phyloP scores from a whole-genome alignment of 2,329 filamentous ascomycete genomes.

The Talaromyces sp. region DNA sequence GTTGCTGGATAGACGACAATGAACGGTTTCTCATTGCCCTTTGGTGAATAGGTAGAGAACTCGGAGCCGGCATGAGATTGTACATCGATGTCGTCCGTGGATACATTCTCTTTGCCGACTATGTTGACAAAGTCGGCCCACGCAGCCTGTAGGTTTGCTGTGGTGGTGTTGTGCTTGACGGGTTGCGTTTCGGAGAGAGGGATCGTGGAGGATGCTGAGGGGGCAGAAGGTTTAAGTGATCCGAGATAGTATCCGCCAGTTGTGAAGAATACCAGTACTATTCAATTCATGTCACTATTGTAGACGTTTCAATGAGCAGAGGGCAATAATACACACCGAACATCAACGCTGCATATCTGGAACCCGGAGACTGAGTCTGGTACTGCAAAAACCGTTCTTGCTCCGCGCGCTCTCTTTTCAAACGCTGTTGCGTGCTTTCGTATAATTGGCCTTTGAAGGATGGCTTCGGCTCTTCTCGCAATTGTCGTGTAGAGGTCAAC shows the following conservation, averaged over 20 bases:
- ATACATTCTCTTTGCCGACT: slow-evolving; percentile 59
- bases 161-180: slow-evolving; percentile 52
- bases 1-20: slow-evolving; percentile 68
- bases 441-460: slow-evolving; percentile 59
- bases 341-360: slow-evolving; percentile 35
- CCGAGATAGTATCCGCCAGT: slow-evolving; percentile 54
- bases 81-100: slow-evolving; percentile 51
- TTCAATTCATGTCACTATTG: slow-evolving; percentile 13
- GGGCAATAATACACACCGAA: slow-evolving; percentile 28
- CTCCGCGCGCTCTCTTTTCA: slow-evolving; percentile 55
- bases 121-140: slow-evolving; percentile 60
- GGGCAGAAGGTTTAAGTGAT: slow-evolving; percentile 43
- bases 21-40: slow-evolving; percentile 42
- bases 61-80: slow-evolving; percentile 57
- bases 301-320: background rate
- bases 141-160: slow-evolving; percentile 57
- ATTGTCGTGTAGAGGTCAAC: background rate
- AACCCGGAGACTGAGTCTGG: slow-evolving; percentile 36
- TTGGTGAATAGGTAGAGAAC: slow-evolving; percentile 53
- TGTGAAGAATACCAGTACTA: slow-evolving; percentile 50
- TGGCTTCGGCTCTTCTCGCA: slow-evolving; percentile 25
- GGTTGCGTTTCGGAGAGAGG: slow-evolving; percentile 46
- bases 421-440: slow-evolving; percentile 55
- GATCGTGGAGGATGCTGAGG: slow-evolving; percentile 52
- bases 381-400: slow-evolving; percentile 47